phyloP scores from a whole-genome alignment of 1,284 basidiomycete genomes.

The Lentinus polychrous region DNA sequence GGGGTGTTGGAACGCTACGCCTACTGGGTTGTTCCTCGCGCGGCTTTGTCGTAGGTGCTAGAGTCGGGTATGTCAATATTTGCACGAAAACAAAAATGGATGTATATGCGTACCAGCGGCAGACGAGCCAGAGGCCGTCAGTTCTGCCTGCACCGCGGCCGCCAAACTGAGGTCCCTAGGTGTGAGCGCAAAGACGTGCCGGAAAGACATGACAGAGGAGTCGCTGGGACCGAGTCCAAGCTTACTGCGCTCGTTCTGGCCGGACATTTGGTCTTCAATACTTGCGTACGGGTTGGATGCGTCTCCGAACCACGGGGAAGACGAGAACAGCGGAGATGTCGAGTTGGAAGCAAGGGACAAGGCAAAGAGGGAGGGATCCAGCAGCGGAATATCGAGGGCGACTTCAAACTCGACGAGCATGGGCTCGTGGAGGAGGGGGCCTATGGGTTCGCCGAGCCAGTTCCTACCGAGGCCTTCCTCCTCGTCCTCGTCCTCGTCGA shows the following conservation, averaged over 20 bases:
- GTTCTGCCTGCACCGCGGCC: background rate
- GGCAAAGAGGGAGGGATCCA: background rate
- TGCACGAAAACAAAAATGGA: too few relatives aligned
- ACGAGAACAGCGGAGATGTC: background rate
- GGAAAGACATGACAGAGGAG: background rate
- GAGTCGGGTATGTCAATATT: too few relatives aligned
- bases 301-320: background rate
- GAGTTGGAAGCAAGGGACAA: background rate
- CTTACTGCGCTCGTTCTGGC: background rate
- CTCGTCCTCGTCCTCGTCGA: slow-evolving; percentile 17
- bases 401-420: slow-evolving; percentile 24
- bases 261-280: background rate
- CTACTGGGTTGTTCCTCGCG: too few relatives aligned
- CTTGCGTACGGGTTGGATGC: background rate
- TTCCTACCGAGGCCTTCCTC: slow-evolving; percentile 17
- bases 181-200: background rate
- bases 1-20: too few relatives aligned
- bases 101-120: too few relatives aligned
- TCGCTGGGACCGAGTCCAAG: background rate
- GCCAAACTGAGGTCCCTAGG: background rate
- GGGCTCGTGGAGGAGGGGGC: slow-evolving; percentile 20
- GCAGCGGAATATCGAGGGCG: background rate
- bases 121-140: too few relatives aligned
- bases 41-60: too few relatives aligned
- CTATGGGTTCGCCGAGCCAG: slow-evolving; percentile 21